Evolutionary conservation across 1,284 basidiomycete genomes (phyloP).

Genomic region (Ustilago tritici): DNA sequence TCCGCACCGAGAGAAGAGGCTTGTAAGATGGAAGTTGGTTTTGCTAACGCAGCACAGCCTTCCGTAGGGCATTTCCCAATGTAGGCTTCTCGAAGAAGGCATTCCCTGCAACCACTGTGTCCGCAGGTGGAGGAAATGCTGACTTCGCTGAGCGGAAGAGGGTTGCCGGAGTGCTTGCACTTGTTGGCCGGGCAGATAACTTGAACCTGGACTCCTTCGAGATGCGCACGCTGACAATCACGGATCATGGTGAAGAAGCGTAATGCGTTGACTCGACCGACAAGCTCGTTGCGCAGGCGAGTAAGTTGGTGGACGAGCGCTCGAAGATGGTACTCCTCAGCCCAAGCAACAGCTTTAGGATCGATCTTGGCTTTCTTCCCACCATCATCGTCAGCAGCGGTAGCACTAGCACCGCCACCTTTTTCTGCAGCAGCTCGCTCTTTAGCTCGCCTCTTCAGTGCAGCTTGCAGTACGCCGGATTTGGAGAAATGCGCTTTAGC

Average conservation of each 20-base stretch:
- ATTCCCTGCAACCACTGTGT: conserved; percentile 51
- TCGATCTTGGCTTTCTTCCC: conserved; percentile 34
- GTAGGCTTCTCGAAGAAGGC: conserved; percentile 53
- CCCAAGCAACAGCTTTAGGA: conserved; percentile 45
- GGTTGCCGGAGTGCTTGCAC: conserved; percentile 30
- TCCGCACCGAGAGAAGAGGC: conserved; percentile 53
- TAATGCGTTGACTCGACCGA: conserved; percentile 51
- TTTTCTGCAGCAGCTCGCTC: conserved; percentile 39
- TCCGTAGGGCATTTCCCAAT: conserved; percentile 55
- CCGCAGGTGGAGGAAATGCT: conserved; percentile 55
- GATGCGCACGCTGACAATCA: conserved; percentile 52
- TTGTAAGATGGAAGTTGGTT: conserved; percentile 51
- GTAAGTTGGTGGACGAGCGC: conserved; percentile 56
- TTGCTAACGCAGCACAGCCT: conserved; percentile 50
- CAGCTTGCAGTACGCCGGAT: conserved; percentile 38
- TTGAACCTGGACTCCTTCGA: conserved; percentile 32
- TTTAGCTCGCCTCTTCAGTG: conserved; percentile 44
- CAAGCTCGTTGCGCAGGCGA: conserved; percentile 55
- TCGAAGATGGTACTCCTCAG: conserved; percentile 49
- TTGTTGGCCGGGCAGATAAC: conserved; percentile 45
- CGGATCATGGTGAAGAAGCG: conserved; percentile 60
- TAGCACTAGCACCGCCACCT: conserved; percentile 17
- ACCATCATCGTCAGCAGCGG: conserved; percentile 35
- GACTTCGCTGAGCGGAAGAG: conserved; percentile 39
- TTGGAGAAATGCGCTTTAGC: conserved; percentile 31